phyloP scores from a whole-genome alignment of 2,329 filamentous ascomycete species.

The Leptographium radiaticola region DNA sequence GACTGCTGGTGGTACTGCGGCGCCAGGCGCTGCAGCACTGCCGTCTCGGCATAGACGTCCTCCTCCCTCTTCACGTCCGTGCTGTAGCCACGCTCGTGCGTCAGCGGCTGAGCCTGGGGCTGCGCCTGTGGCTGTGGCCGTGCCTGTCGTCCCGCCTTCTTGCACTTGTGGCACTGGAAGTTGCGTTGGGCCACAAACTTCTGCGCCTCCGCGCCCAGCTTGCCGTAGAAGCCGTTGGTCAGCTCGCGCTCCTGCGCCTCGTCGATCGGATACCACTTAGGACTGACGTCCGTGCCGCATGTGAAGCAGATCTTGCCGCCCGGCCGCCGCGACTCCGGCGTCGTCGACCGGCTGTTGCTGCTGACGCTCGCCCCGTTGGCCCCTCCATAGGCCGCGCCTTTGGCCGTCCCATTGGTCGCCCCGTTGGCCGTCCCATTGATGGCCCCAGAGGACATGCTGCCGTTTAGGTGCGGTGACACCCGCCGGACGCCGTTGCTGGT shows the following conservation, averaged over 20 bases:
- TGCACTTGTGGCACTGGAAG: constrained; percentile 67
- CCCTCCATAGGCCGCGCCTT: no score
- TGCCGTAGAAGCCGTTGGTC: constrained; percentile 36
- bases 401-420: no score
- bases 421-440: neutral
- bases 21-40: constrained; percentile 4
- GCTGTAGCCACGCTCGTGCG: constrained; percentile 13
- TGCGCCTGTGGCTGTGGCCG: no score
- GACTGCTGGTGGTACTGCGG: constrained; percentile 4
- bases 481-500: constrained; percentile 2
- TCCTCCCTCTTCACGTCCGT: constrained; percentile 10
- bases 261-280: constrained; percentile 57
- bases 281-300: constrained; percentile 57
- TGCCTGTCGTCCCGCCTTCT: constrained; percentile 32
- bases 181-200: constrained; percentile 46
- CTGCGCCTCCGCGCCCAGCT: constrained; percentile 40
- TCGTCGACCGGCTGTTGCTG: constrained; percentile 16
- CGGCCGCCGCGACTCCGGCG: constrained; percentile 19
- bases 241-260: constrained; percentile 36
- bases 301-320: constrained; percentile 47
- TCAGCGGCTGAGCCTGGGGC: constrained; percentile 18
- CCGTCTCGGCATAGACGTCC: constrained; percentile 2
- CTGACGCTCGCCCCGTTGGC: constrained; percentile 1
- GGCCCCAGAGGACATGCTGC: neutral
- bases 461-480: neutral